Percentiles rank a stretch among this genome's conserved stretches.
Evolutionary conservation across 345 rosid genomes (phyloP).

Genomic region (Arabidopsis suecica): DNA sequence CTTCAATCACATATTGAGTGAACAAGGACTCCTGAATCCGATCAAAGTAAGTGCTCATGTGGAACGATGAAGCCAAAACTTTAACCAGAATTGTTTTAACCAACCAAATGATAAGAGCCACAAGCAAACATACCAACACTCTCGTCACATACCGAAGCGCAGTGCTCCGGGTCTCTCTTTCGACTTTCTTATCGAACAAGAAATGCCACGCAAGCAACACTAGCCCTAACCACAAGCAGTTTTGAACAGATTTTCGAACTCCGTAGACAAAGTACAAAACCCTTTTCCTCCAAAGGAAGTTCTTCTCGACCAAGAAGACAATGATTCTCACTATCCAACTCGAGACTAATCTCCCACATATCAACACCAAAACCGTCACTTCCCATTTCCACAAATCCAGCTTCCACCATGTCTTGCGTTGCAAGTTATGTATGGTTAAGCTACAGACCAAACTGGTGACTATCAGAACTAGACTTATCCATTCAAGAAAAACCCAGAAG

Average conservation of each 20-base stretch:
- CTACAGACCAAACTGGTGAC: constrained; percentile 53
- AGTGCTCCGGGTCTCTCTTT: constrained; percentile 43
- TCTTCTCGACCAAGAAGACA: constrained; percentile 67
- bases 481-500: constrained; percentile 51
- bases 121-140: constrained; percentile 59
- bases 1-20: constrained; percentile 67
- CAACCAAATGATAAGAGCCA: constrained; percentile 64
- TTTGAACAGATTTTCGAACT: constrained; percentile 60
- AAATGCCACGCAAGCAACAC: constrained; percentile 71
- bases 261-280: constrained; percentile 81
- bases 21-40: constrained; percentile 72
- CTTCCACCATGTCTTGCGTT: constrained; percentile 47
- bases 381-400: constrained; percentile 77
- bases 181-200: constrained; percentile 62
- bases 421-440: constrained; percentile 49
- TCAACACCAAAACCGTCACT: constrained; percentile 63
- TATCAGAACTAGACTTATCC: constrained; percentile 59
- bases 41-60: constrained; percentile 74
- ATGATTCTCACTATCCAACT: constrained; percentile 67
- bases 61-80: constrained; percentile 70
- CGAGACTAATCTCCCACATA: constrained; percentile 74
- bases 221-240: constrained; percentile 70
- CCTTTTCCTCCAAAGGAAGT: constrained; percentile 63
- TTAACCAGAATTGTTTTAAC: constrained; percentile 69
- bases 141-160: constrained; percentile 54